Evolutionary conservation across 495 filamentous ascomycete genomes (phyloP).

Genomic region (Aspergillus saccharolyticus): DNA sequence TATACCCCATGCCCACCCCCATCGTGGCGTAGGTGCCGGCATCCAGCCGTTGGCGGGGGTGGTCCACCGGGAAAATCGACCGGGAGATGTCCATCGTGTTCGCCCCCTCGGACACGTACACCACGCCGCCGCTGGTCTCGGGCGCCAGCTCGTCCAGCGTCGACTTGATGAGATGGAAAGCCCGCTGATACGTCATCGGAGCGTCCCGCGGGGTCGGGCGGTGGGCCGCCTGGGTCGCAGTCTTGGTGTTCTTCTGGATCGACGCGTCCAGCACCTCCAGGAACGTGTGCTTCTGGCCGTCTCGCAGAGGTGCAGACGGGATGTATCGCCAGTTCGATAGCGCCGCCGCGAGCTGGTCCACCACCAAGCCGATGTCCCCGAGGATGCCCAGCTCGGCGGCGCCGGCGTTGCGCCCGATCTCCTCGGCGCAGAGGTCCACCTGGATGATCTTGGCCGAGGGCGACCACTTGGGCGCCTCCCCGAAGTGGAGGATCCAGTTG

Average conservation of each 20-base stretch:
- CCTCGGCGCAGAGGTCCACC: conserved; percentile 55
- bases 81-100: conserved; percentile 67
- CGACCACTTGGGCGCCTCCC: conserved; percentile 55
- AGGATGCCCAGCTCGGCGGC: conserved; percentile 45
- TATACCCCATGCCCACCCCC: conserved; percentile 63
- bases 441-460: conserved; percentile 51
- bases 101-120: conserved; percentile 62
- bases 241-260: conserved; percentile 45
- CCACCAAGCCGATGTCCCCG: conserved; percentile 51
- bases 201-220: conserved; percentile 26
- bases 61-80: conserved; percentile 52
- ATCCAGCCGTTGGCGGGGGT: conserved; percentile 57
- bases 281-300: conserved; percentile 15
- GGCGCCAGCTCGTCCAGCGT: conserved; percentile 37
- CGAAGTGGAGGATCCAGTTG: conserved; percentile 64
- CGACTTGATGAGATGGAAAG: conserved; percentile 51
- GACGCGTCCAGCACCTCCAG: conserved; percentile 28
- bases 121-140: conserved; percentile 37
- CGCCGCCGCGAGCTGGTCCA: conserved; percentile 39
- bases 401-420: conserved; percentile 47
- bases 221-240: conserved; percentile 33
- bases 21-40: conserved; percentile 64
- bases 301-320: conserved; percentile 30
- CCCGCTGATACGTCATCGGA: conserved; percentile 51
- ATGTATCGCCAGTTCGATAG: conserved; percentile 44